Evolutionary conservation across 495 filamentous ascomycete genomes (phyloP), one percentile per base, ranked within the genome.

Genomic region (Trichoderma orchidacearum): DNA sequence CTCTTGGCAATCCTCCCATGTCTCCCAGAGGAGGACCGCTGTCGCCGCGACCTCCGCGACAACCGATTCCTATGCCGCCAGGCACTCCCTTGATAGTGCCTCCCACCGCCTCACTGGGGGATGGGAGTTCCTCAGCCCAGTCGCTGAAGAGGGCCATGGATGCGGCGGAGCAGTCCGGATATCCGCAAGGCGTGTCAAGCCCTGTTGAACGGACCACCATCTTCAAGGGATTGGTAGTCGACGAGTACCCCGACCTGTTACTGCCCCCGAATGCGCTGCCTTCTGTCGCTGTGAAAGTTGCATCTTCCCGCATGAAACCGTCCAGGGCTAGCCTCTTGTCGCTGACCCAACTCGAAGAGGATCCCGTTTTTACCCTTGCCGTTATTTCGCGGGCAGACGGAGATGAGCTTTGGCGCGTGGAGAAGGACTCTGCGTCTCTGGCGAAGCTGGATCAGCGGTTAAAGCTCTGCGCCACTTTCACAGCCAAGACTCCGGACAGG

Each of bases 201-300:
- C 64, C 66, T 32, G 35, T 57, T 1, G 68, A 72, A 54, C 66
- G 70, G 54, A 68, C 61, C 1, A 66, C 68, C 59, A 65, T 76
- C 8, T 78, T 63, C 58, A 75, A 77, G 67, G 88, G 89, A 15
- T 70, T 95, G 18, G 74, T 88, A 0, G 87, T 85, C 0, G 89
- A 93, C 2, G 84, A 91, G 52, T 91, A 91, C 64, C 89, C 90
- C 8, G 84, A 85, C 51, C 75, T 95, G 21, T 69, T 95, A 27
- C 72, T 96, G 18, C 83, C 90, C n/a, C 90, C 90, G 0, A 91
- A 94, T 66, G 89, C 90, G n/a, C 79, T 98, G 17, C 85, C 89
- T 9, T 84, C 87, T 18, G 81, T 97, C 60, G 81, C 87, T 61
- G 84, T 95, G 27, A 86, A 76, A 62, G 92, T 96, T 7, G 86